Evolutionary conservation across 2,329 filamentous ascomycete species (phyloP).

Genomic region (Fusarium sp.): DNA sequence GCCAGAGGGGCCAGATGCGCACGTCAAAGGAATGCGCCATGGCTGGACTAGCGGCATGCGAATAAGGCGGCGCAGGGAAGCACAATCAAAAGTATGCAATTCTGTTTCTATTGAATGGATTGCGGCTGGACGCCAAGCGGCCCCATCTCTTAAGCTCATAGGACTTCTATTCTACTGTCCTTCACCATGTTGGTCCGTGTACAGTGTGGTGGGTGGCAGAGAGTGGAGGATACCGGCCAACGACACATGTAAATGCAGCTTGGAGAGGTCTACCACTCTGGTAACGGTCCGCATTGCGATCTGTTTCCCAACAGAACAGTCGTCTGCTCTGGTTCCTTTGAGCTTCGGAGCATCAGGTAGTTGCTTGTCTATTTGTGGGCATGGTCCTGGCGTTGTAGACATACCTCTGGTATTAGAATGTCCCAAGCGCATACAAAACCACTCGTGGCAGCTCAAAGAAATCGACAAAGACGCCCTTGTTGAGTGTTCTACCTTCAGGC

Average conservation of each 20-base stretch:
- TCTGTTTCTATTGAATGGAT: constrained; percentile 33
- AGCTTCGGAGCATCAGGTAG: constrained; percentile 27
- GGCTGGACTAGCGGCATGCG: constrained; percentile 33
- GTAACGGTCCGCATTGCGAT: constrained; percentile 32
- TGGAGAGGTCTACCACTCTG: constrained; percentile 29
- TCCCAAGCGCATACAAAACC: constrained; percentile 33
- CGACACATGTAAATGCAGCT: constrained; percentile 41
- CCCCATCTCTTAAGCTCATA: constrained; percentile 25
- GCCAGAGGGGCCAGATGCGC: background rate
- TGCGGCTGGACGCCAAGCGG: constrained; percentile 32
- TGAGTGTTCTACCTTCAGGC: constrained; percentile 13
- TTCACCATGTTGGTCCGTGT: constrained; percentile 31
- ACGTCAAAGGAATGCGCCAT: constrained; percentile 41
- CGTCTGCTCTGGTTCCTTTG: constrained; percentile 25
- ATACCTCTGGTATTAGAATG: constrained; percentile 22
- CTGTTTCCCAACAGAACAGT: constrained; percentile 31
- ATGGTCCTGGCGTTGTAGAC: constrained; percentile 35
- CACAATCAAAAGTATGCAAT: constrained; percentile 34
- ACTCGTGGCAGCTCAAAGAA: constrained; percentile 37
- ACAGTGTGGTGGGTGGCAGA: constrained; percentile 10
- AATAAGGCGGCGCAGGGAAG: constrained; percentile 32
- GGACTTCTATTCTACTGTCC: constrained; percentile 21
- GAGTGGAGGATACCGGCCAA: constrained; percentile 28
- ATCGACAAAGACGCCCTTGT: constrained; percentile 34
- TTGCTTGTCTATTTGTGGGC: constrained; percentile 42